These are phyloP conservation scores for Phytophthora litchii DNA, from an alignment of 352 stramenopile genomes.

Conservation along the genomic window DNA sequence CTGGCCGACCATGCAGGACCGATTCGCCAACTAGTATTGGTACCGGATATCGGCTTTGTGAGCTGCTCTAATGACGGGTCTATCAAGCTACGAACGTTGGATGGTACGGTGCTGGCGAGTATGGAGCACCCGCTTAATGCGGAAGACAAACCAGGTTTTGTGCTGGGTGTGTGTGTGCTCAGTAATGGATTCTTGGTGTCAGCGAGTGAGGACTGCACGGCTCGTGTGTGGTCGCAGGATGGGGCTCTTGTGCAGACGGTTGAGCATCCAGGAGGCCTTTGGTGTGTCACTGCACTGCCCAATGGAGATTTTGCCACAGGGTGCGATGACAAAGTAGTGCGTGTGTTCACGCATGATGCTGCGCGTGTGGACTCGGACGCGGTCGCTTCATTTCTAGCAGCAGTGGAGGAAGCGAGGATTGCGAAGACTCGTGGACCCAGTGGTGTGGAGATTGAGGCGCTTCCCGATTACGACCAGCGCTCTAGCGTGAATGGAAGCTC, in stretches of 20 bases:
- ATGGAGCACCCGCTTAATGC: conserved; percentile 83
- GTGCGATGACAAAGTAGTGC: conserved; percentile 93
- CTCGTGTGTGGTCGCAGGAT: conserved; percentile 69
- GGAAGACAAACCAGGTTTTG: conserved; percentile 85
- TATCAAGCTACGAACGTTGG: conserved; percentile 68
- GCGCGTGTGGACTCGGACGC: conserved; percentile 68
- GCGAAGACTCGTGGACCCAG: conserved; percentile 83
- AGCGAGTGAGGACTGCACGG: conserved; percentile 85
- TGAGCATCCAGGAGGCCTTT: conserved; percentile 85
- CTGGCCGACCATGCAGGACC: conserved; percentile 69
- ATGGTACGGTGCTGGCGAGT: conserved; percentile 61
- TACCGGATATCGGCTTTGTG: conserved; percentile 77
- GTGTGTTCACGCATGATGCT: conserved; percentile 91
- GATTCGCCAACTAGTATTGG: conserved; percentile 70
- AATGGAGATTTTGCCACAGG: conserved; percentile 93
- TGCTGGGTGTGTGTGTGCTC: conserved; percentile 74
- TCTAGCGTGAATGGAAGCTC: conserved; percentile 74
- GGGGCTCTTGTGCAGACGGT: conserved; percentile 75
- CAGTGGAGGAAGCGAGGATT: conserved; percentile 61
- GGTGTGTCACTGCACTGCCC: conserved; percentile 77
- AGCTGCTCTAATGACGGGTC: conserved; percentile 88
- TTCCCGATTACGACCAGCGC: conserved; percentile 94
- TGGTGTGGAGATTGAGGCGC: conserved; percentile 92
- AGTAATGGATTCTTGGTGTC: conserved; percentile 64
- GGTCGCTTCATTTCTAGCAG: conserved; percentile 67